Evolutionary conservation across 495 filamentous ascomycete genomes (phyloP).

Genomic region (Penicillium atrosanguineum): DNA sequence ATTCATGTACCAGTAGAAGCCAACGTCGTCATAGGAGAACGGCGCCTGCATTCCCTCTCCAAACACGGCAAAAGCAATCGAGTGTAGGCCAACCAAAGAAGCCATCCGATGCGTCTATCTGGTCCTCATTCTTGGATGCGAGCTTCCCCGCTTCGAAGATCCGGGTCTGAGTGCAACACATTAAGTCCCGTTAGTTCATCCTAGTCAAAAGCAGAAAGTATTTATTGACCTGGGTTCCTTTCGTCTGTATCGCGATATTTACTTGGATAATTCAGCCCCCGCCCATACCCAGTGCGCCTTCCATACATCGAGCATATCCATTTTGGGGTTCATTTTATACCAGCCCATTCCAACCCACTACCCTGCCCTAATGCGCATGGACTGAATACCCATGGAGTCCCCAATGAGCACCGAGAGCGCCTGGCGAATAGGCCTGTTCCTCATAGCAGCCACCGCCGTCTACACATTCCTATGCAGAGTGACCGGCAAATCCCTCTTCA

Average conservation of each 20-base stretch:
- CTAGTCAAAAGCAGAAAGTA: neutral
- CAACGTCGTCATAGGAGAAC: slow-evolving; percentile 1
- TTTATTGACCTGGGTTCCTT: slow-evolving; percentile 7
- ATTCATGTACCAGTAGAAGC: neutral
- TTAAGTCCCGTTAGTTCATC: neutral
- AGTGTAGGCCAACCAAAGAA: slow-evolving; percentile 12
- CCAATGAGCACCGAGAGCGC: slow-evolving; percentile 13
- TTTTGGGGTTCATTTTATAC: neutral
- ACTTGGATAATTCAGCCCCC: neutral
- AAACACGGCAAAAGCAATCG: slow-evolving; percentile 28
- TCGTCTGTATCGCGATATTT: neutral
- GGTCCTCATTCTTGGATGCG: slow-evolving; percentile 3
- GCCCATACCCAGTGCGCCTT: neutral
- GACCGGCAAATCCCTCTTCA: slow-evolving; percentile 11
- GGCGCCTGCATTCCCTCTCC: slow-evolving; percentile 21
- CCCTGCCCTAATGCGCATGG: slow-evolving; percentile 10
- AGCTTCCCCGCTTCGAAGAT: slow-evolving; percentile 22
- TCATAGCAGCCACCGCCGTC: slow-evolving; percentile 24
- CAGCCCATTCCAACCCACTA: neutral
- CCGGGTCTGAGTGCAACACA: slow-evolving; percentile 7
- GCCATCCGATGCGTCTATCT: slow-evolving; percentile 18
- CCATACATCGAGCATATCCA: neutral
- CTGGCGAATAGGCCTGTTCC: slow-evolving; percentile 23
- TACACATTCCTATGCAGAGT: slow-evolving; percentile 12
- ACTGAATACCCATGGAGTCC: slow-evolving; percentile 12